A percentile compares a stretch with the other conserved stretches of the same genome.
Conservation (phyloP, 192 early-diverging fungal species). For the Diversispora epigaea region DNA sequence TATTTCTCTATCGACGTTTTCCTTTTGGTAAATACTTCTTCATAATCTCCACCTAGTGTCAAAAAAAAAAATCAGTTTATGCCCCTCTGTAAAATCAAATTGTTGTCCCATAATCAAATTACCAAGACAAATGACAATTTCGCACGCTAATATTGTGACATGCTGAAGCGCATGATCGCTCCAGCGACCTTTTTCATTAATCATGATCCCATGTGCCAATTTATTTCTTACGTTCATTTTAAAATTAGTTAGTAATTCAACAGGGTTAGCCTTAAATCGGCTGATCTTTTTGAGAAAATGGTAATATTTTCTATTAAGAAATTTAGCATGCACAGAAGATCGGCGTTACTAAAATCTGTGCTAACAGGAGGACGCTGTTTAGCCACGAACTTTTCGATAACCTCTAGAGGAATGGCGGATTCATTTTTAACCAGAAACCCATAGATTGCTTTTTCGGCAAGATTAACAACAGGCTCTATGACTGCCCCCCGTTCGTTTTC, state of each 20-base stretch:
- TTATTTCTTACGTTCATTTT: constrained; percentile 21
- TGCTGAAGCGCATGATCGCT: constrained; percentile 3
- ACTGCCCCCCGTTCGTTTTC: not conserved
- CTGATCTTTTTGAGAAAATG: constrained; percentile 21
- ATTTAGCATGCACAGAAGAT: constrained; percentile 28
- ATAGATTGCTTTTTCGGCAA: too few relatives aligned
- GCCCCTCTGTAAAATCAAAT: constrained; percentile 21
- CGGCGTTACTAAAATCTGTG: constrained; percentile 13
- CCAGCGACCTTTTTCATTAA: constrained; percentile 10
- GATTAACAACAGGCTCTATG: too few relatives aligned
- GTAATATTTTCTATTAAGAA: constrained; percentile 25
- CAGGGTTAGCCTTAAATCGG: constrained; percentile 19
- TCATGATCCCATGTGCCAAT: constrained; percentile 7
- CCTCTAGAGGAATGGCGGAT: not conserved
- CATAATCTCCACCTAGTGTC: constrained; percentile 13
- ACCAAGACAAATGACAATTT: constrained; percentile 17
- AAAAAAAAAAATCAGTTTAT: constrained; percentile 34
- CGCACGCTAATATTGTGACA: constrained; percentile 10
- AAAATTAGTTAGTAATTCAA: constrained; percentile 27
- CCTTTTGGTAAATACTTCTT: constrained; percentile 22
- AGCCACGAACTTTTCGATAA: constrained; percentile 4
- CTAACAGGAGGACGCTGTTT: constrained; percentile 20
- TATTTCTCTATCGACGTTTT: constrained; percentile 22
- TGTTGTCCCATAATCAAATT: constrained; percentile 4
- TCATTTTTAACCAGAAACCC: constrained; percentile 24